These are phyloP conservation scores for Fusarium citri DNA, from an alignment of 2,329 filamentous ascomycete genomes.

Conservation along the genomic window DNA sequence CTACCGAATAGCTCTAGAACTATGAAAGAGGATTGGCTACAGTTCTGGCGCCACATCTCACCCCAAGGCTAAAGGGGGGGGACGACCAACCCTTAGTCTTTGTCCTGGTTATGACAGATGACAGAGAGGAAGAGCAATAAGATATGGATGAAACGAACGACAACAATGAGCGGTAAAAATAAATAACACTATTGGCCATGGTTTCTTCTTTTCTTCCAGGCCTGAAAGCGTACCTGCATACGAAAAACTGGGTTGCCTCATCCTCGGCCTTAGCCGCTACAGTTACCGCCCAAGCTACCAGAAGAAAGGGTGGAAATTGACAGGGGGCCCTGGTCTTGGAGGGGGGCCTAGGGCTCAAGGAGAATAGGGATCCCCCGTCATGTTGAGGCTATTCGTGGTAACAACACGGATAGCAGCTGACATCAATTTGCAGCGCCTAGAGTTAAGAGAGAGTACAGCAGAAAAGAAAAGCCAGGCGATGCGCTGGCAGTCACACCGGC, in stretches of 20 bases:
- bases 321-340: constrained; percentile 2
- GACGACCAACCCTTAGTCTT: neutral
- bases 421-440: neutral
- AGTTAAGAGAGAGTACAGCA: constrained; percentile 12
- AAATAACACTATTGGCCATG: neutral
- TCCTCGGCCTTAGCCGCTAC: constrained; percentile 9
- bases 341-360: neutral
- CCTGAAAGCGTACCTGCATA: constrained; percentile 30
- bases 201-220: neutral
- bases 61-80: neutral
- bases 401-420: neutral
- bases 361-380: neutral
- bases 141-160: constrained; percentile 22
- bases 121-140: neutral
- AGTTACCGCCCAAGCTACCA: constrained; percentile 17
- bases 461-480: constrained; percentile 16
- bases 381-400: neutral
- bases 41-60: constrained; percentile 25
- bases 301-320: constrained; percentile 7
- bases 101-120: neutral
- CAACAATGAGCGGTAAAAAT: constrained; percentile 2
- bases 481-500: constrained; percentile 32
- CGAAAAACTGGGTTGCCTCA: constrained; percentile 7
- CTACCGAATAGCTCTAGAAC: constrained; percentile 11
- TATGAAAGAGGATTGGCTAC: constrained; percentile 41